A percentile compares a stretch with the other conserved stretches of the same genome.
Conservation (phyloP, 495 filamentous ascomycete species). For the Tuber brumale region DNA sequence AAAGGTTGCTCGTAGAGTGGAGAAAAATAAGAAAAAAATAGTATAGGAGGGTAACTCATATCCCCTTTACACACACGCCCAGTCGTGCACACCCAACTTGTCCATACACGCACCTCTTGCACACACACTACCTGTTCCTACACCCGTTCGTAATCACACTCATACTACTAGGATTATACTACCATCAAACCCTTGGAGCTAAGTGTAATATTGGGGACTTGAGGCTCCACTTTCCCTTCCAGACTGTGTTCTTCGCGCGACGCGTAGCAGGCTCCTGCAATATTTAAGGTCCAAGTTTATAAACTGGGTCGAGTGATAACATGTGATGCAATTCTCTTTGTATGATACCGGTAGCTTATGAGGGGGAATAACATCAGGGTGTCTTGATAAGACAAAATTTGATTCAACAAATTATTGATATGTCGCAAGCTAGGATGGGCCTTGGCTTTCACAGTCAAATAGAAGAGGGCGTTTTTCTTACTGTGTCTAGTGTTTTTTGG, state of each 20-base stretch:
- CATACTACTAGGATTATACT: too few relatives aligned
- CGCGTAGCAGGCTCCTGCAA: neutral
- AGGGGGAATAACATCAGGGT: neutral
- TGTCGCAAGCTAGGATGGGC: neutral
- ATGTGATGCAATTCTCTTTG: neutral
- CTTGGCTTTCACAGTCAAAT: neutral
- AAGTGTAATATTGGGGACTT: neutral
- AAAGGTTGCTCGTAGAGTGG: too few relatives aligned
- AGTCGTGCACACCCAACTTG: too few relatives aligned
- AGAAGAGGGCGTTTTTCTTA: neutral
- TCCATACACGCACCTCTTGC: too few relatives aligned
- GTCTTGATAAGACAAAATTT: neutral
- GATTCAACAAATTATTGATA: neutral
- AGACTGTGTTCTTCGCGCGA: neutral
- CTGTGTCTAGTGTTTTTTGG: neutral
- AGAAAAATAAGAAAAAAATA: too few relatives aligned
- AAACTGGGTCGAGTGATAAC: neutral
- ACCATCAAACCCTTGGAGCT: neutral
- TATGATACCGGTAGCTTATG: neutral
- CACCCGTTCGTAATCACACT: too few relatives aligned
- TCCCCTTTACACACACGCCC: too few relatives aligned
- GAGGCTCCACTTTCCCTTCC: neutral
- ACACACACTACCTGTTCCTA: too few relatives aligned
- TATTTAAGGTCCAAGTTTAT: neutral
- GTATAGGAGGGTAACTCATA: too few relatives aligned